These are phyloP conservation scores for Infundibulicybe gibba DNA, from an alignment of 768 basidiomycete genomes.

Conservation along the genomic window DNA sequence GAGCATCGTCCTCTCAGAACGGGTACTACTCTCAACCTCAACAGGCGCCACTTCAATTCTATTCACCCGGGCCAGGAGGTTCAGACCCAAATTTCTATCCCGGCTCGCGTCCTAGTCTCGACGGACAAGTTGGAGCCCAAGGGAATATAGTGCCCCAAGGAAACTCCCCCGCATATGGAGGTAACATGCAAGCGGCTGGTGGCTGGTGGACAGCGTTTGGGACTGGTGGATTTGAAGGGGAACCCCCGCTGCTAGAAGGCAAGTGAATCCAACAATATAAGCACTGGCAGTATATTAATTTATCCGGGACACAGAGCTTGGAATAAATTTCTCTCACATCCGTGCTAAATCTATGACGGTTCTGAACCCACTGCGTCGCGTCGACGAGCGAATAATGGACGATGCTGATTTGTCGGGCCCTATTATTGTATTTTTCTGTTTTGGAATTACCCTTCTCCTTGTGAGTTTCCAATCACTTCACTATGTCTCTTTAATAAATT, in stretches of 20 bases:
- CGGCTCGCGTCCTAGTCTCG: conserved; percentile 72
- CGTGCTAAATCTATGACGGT: conserved; percentile 92
- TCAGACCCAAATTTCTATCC: conserved; percentile 60
- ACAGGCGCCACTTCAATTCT: conserved; percentile 72
- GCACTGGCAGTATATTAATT: no score
- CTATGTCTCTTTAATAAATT: conserved; percentile 6
- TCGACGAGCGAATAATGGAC: conserved; percentile 96
- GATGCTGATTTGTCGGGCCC: conserved; percentile 98
- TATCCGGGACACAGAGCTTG: conserved; percentile 62
- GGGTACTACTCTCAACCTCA: conserved; percentile 55
- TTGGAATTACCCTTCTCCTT: conserved; percentile 87
- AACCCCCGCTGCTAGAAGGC: conserved; percentile 95
- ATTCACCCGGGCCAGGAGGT: conserved; percentile 47
- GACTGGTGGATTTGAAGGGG: conserved; percentile 92
- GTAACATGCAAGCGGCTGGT: conserved; percentile 69
- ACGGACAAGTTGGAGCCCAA: conserved; percentile 61
- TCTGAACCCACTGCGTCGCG: conserved; percentile 81
- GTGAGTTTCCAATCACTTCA: conserved; percentile 45
- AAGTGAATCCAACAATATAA: conserved; percentile 12
- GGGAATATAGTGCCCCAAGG: conserved; percentile 45
- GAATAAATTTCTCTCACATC: conserved; percentile 97
- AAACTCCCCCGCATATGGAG: conserved; percentile 52
- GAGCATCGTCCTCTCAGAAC: conserved; percentile 57
- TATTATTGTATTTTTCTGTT: conserved; percentile 91
- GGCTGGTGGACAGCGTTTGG: conserved; percentile 97